These are phyloP conservation scores for Iberis amara DNA, from an alignment of 441 rosid species.

Conservation along the genomic window DNA sequence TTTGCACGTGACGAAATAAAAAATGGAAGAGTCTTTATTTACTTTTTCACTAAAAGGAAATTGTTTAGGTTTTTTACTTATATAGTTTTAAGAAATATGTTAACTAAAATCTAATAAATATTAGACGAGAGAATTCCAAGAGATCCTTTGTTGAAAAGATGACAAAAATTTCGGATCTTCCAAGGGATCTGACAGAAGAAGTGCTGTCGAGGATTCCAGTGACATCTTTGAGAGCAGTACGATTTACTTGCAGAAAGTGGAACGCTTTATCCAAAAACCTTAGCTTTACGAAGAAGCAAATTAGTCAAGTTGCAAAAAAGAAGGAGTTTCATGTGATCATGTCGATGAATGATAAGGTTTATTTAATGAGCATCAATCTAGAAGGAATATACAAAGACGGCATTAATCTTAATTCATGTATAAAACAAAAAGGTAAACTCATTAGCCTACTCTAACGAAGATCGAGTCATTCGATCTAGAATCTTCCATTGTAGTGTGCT, in stretches of 20 bases:
- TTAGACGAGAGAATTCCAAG: too few species aligned
- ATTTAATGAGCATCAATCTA: background rate
- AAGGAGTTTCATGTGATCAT: background rate
- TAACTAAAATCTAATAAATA: too few species aligned
- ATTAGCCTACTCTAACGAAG: background rate
- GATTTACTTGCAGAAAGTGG: background rate
- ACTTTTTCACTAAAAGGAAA: too few species aligned
- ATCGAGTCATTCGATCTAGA: background rate
- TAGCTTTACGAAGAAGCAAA: background rate
- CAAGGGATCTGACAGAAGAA: background rate
- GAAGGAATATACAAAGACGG: background rate
- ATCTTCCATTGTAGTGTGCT: background rate
- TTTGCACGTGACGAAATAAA: too few species aligned
- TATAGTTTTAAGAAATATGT: too few species aligned
- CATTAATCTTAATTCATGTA: background rate
- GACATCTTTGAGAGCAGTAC: background rate
- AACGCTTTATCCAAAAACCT: background rate
- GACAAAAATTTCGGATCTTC: background rate
- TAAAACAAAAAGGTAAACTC: constrained; percentile 1
- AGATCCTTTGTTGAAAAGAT: too few species aligned
- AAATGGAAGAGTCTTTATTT: too few species aligned
- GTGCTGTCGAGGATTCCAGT: background rate
- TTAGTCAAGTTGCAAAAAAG: background rate
- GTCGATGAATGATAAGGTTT: background rate
- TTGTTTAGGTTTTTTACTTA: too few species aligned